A percentile compares a stretch with the other conserved stretches of the same genome.
These are phyloP conservation scores for Esteya vermicola DNA, from an alignment of 2,329 filamentous ascomycete species.

Conservation along the genomic window DNA sequence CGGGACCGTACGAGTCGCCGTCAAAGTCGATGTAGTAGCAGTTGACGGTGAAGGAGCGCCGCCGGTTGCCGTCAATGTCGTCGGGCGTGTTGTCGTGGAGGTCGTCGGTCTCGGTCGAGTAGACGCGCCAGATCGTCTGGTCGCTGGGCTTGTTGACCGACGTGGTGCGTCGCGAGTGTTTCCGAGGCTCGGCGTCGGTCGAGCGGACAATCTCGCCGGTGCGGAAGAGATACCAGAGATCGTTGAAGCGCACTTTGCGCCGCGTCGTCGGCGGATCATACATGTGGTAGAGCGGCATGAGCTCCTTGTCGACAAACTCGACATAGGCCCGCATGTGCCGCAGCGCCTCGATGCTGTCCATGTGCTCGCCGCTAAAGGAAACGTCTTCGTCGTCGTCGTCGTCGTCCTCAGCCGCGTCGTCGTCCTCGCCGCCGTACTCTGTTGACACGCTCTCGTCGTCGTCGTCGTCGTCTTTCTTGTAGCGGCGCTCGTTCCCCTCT, in stretches of 20 bases:
- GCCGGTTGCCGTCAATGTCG: not conserved
- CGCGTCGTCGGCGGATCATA: slow-evolving; percentile 11
- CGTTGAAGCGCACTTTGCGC: slow-evolving; percentile 21
- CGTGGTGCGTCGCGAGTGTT: not conserved
- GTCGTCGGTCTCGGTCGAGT: slow-evolving; percentile 1
- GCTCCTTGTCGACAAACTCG: slow-evolving; percentile 26
- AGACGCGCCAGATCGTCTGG: slow-evolving; percentile 4
- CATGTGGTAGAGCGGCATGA: slow-evolving; percentile 21
- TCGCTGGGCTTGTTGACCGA: not conserved
- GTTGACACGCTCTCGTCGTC: no score
- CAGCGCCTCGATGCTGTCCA: slow-evolving; percentile 9
- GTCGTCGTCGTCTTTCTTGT: no score
- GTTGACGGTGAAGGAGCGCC: not conserved
- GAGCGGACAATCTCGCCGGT: slow-evolving; percentile 25
- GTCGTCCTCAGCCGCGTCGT: slow-evolving; percentile 4
- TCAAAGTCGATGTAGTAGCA: slow-evolving; percentile 28
- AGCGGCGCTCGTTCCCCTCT: no score
- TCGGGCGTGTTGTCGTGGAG: not conserved
- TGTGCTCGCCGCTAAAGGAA: slow-evolving; percentile 20
- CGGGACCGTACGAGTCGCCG: slow-evolving; percentile 22
- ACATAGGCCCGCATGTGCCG: slow-evolving; percentile 27
- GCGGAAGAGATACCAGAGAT: slow-evolving; percentile 27
- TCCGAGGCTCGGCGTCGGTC: slow-evolving; percentile 12
- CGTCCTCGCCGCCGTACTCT: not conserved
- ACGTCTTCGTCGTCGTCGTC: slow-evolving; percentile 8